Conservation (phyloP, 192 early-diverging fungal genomes). For the Entrophospora sp. region DNA sequence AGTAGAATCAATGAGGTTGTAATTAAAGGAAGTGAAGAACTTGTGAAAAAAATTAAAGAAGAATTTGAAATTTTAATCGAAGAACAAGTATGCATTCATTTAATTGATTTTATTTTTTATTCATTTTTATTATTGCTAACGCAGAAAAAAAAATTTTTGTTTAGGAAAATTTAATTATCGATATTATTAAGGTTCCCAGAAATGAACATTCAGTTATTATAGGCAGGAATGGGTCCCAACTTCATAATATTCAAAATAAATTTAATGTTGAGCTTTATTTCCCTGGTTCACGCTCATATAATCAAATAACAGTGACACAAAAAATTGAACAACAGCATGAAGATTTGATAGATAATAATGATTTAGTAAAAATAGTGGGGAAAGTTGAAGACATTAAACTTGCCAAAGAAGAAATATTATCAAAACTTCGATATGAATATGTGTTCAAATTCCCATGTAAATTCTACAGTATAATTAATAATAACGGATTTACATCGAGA, state of each 20-base stretch:
- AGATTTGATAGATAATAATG: conserved; percentile 15
- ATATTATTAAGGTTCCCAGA: conserved; percentile 54
- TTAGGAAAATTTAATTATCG: background rate
- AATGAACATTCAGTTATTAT: conserved; percentile 73
- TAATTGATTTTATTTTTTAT: too few species aligned
- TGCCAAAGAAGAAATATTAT: conserved; percentile 34
- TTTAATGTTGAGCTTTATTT: conserved; percentile 61
- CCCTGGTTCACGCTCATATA: conserved; percentile 30
- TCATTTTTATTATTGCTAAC: too few species aligned
- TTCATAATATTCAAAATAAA: conserved; percentile 62
- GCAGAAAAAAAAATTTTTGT: background rate
- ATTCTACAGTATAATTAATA: conserved; percentile 43
- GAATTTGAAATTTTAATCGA: conserved; percentile 37
- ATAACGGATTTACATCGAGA: conserved; percentile 41
- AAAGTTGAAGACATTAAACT: conserved; percentile 45
- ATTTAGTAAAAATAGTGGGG: conserved; percentile 47
- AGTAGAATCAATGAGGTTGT: conserved; percentile 57
- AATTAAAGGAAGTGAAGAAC: conserved; percentile 51
- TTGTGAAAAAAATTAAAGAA: conserved; percentile 42
- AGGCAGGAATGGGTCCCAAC: conserved; percentile 62
- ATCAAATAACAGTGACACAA: background rate
- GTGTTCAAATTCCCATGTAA: conserved; percentile 43
- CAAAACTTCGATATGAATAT: conserved; percentile 29
- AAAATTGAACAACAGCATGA: background rate
- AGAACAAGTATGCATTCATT: conserved; percentile 49